A percentile compares a stretch with the other conserved stretches of the same genome.
phyloP scores from a whole-genome alignment of 2,329 filamentous ascomycete species.

The Colletotrichum sp. region DNA sequence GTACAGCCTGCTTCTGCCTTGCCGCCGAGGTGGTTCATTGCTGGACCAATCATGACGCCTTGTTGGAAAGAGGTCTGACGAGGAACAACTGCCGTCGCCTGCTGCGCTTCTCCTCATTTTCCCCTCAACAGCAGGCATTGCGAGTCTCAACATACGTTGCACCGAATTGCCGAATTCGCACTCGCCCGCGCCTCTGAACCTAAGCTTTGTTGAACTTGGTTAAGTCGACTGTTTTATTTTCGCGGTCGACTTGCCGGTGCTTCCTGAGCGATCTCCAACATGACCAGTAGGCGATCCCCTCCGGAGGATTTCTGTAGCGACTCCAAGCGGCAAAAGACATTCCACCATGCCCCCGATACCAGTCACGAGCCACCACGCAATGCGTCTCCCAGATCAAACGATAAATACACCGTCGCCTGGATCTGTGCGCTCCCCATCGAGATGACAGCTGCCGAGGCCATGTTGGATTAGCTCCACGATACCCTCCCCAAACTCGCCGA shows the following conservation, averaged over 20 bases:
- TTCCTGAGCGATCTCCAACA: neutral
- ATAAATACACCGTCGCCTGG: constrained; percentile 23
- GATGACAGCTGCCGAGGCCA: constrained; percentile 19
- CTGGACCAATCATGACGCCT: neutral
- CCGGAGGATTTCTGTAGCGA: neutral
- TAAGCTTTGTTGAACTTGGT: neutral
- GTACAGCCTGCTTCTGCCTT: neutral
- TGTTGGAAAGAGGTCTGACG: neutral
- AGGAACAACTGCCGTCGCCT: neutral
- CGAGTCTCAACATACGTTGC: neutral
- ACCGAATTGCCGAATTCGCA: neutral
- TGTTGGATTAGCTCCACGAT: constrained; percentile 23
- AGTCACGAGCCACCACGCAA: neutral
- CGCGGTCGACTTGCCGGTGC: rapidly evolving
- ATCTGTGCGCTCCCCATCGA: constrained; percentile 24
- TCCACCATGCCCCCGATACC: neutral
- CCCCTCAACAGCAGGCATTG: neutral
- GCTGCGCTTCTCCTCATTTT: neutral
- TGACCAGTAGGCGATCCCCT: neutral
- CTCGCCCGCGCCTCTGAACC: neutral
- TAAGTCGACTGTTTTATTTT: neutral
- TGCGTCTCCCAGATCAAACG: neutral
- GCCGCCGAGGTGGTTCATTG: rapidly evolving
- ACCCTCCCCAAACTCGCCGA: neutral
- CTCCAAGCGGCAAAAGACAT: neutral